Conservation (phyloP, 1,284 basidiomycete genomes). For the Schizophyllum commune region DNA sequence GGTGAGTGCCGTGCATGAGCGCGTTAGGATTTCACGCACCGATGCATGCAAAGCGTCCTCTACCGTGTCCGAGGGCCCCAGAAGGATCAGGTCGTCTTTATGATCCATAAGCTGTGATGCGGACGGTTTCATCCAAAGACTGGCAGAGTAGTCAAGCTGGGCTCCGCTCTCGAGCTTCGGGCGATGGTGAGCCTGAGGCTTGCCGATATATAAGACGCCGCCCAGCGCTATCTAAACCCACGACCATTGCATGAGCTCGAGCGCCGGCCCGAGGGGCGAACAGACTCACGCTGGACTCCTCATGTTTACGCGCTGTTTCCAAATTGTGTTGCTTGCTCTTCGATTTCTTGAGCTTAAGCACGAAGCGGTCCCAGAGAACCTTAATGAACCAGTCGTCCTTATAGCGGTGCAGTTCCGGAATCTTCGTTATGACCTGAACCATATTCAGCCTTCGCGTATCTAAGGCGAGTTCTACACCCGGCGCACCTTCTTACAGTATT, state of each 20-base stretch:
- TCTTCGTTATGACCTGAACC: not conserved
- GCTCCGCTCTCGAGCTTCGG: too few relatives aligned
- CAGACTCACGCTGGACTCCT: too few relatives aligned
- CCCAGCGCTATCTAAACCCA: not conserved
- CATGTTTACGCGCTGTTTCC: not conserved
- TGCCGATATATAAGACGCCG: not conserved
- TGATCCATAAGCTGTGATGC: too few relatives aligned
- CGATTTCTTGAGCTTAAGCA: not conserved
- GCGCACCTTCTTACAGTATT: not conserved
- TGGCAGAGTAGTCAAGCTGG: too few relatives aligned
- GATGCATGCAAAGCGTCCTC: too few relatives aligned
- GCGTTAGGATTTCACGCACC: too few relatives aligned
- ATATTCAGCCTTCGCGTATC: not conserved
- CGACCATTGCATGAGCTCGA: not conserved
- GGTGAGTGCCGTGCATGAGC: too few relatives aligned
- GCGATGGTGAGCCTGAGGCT: not conserved
- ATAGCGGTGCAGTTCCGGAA: not conserved
- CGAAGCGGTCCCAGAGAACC: not conserved
- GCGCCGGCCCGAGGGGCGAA: too few relatives aligned
- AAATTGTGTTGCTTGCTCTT: not conserved
- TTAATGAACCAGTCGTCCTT: not conserved
- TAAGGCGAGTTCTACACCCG: not conserved
- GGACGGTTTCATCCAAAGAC: too few relatives aligned
- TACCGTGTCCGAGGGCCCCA: too few relatives aligned
- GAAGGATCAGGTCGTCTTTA: too few relatives aligned